Conservation (phyloP, 176 grass and related monocot species). For the Rhynchospora tenuis region DNA sequence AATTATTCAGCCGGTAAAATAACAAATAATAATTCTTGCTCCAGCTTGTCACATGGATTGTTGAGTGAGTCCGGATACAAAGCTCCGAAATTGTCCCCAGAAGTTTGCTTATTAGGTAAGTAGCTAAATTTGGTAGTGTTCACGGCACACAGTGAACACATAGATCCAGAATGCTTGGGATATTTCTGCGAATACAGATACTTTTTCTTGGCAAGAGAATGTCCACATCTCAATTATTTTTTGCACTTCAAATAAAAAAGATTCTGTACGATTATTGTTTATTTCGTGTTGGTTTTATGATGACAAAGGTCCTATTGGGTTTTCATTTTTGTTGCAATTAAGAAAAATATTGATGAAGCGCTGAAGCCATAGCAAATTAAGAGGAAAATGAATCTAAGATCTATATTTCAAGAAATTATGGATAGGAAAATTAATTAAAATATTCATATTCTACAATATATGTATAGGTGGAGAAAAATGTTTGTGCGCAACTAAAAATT, state of each 20-base stretch:
- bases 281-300: conserved; percentile 2
- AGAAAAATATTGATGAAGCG: background rate
- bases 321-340: background rate
- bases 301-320: background rate
- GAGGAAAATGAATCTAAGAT: background rate
- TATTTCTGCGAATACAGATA: background rate
- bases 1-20: too few species aligned
- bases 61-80: background rate
- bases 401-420: background rate
- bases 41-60: background rate
- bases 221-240: background rate
- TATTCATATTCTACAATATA: background rate
- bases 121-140: background rate
- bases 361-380: background rate
- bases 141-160: background rate
- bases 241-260: background rate
- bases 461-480: background rate
- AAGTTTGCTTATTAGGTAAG: background rate
- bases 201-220: conserved; percentile 12
- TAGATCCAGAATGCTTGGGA: background rate
- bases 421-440: background rate
- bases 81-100: background rate
- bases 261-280: background rate
- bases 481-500: background rate
- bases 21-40: background rate